Evolutionary conservation across 139 green algal species (phyloP).

Genomic region (Tetraselmis chui): DNA sequence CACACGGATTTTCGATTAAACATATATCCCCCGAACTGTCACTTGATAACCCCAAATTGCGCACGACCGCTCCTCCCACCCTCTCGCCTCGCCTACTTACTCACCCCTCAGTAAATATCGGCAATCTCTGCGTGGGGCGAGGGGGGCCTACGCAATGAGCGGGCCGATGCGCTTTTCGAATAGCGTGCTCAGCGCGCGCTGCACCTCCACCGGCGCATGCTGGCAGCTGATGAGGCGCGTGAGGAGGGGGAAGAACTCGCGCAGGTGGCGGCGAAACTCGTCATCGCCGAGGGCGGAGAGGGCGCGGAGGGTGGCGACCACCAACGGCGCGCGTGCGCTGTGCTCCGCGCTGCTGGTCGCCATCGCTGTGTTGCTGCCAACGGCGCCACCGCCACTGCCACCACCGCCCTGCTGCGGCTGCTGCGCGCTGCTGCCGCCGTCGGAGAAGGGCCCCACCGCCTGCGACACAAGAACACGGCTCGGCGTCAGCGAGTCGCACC

Average conservation of each 20-base stretch:
- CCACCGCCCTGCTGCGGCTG: neutral
- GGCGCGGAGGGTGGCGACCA: conserved; percentile 53
- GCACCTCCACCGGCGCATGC: conserved; percentile 77
- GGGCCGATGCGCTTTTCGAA: conserved; percentile 63
- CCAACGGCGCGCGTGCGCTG: conserved; percentile 10
- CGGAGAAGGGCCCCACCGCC: neutral
- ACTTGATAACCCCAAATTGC: no score
- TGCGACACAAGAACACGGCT: neutral
- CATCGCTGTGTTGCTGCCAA: neutral
- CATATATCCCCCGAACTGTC: no score
- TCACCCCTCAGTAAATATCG: no score
- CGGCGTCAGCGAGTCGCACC: neutral
- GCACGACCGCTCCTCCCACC: no score
- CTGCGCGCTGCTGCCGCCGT: neutral
- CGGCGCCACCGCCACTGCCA: neutral
- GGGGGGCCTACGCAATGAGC: conserved; percentile 33
- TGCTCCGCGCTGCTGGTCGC: neutral
- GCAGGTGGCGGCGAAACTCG: conserved; percentile 62
- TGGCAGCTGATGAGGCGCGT: conserved; percentile 74
- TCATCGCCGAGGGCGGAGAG: conserved; percentile 49
- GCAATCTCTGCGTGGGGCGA: no score
- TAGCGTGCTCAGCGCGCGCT: conserved; percentile 68
- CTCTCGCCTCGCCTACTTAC: no score
- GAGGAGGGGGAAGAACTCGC: conserved; percentile 81
- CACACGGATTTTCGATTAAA: no score